Base-by-base conservation (phyloP, 495 filamentous ascomycete genomes). In the Filosporella fistucella region DNA sequence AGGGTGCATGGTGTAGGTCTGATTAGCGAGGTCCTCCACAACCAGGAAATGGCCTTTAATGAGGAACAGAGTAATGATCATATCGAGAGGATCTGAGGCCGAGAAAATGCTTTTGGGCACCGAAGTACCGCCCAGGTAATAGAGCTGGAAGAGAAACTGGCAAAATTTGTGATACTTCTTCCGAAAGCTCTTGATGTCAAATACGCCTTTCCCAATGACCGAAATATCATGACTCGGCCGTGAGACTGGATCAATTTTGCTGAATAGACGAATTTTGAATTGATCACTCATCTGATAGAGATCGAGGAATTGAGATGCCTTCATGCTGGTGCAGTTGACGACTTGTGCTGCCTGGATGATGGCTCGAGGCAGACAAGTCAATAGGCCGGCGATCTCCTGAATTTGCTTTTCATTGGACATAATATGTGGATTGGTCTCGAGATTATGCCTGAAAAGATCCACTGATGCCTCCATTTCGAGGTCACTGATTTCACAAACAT, bases 21-120 rank as follows among this genome's bases (percentile, higher is more conserved):
- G 25, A 16, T 17, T 43, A 8, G n/a, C 9, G 23, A 22, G 6
- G 14, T 45, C 48, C 32, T 51, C 48, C 1, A 18, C 26, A 7
- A 51, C n/a, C n/a, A 45, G 14, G 24, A 51, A 38, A 32, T 51
- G 40, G 10, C 22, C 40, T 16, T 21, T 51, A 10, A 51, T 12
- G 17, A 28, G 34, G 12, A 37, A 18, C 40, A 51, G 26, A 17
- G 34, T 44, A 18, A 51, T 13, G 14, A 51, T 44, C 41, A 45
- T 51, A 10, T 51, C 41, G 13, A 51, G 20, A 7, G 33, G 40
- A 45, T 51, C 48, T 20, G 25, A 18, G 18, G 22, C 14, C 4
- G 30, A 28, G 17, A 51, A 44, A 7, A 51, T 17, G 23, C 20
- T 29, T 5, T 10, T 26, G 3, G 48, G 48, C 33, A 51, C 41